These are phyloP conservation scores for Psilocybe cubensis DNA, from an alignment of 768 basidiomycete species.

Conservation along the genomic window DNA sequence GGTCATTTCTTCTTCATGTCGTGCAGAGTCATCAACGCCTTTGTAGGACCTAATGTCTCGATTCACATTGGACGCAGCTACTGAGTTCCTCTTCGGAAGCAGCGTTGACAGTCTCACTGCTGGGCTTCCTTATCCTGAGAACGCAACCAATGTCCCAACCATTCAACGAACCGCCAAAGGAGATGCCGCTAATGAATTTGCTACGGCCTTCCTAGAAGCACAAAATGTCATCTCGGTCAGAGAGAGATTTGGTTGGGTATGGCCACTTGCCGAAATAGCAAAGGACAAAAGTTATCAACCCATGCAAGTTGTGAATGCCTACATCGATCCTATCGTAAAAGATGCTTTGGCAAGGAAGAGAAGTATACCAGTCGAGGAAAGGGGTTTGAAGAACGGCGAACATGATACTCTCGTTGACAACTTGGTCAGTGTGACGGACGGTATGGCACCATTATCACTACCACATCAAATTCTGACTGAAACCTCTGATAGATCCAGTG, in stretches of 20 bases:
- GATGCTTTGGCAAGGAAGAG: constrained; percentile 51
- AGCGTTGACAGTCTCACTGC: constrained; percentile 57
- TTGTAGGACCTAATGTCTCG: constrained; percentile 57
- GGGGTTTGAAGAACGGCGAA: constrained; percentile 37
- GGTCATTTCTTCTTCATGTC: not conserved
- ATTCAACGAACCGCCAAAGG: constrained; percentile 26
- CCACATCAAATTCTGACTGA: not conserved
- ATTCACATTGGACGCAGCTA: constrained; percentile 69
- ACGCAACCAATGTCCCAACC: constrained; percentile 29
- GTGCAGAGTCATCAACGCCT: not conserved
- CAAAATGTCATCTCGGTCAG: constrained; percentile 48
- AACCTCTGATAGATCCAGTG: constrained; percentile 17
- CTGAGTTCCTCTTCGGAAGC: constrained; percentile 67
- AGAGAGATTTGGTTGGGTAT: constrained; percentile 47
- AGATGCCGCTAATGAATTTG: constrained; percentile 44
- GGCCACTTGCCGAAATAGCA: constrained; percentile 57
- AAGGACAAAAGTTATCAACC: constrained; percentile 47
- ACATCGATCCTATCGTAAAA: constrained; percentile 54
- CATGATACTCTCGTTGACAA: constrained; percentile 59
- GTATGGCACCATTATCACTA: constrained; percentile 25
- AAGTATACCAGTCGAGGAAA: constrained; percentile 21
- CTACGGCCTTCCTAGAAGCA: constrained; percentile 50
- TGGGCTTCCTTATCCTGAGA: constrained; percentile 56
- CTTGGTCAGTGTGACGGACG: constrained; percentile 52
- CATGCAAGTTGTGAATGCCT: constrained; percentile 57